Conservation (phyloP, 163 green algal genomes). For the Scenedesmus sp. region DNA sequence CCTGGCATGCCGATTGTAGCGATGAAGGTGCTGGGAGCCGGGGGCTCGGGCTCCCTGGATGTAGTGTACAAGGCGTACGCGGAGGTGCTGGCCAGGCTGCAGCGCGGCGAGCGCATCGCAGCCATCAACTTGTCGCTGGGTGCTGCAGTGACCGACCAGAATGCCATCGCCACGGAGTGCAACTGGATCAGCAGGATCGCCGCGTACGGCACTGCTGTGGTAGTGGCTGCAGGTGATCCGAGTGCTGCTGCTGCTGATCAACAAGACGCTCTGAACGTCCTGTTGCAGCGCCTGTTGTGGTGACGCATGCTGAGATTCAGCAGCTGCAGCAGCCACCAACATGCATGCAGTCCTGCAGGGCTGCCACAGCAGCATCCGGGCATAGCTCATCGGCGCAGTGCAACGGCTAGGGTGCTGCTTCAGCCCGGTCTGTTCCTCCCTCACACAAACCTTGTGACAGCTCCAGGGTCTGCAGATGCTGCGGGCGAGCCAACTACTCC, state of each 20-base stretch:
- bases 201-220: constrained; percentile 1
- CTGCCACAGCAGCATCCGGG: not conserved
- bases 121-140: not conserved
- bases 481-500: too few relatives aligned
- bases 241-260: not conserved
- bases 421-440: too few relatives aligned
- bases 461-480: too few relatives aligned
- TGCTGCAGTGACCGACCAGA: not conserved
- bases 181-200: constrained; percentile 8
- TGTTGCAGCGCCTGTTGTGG: not conserved
- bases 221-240: not conserved
- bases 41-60: not conserved
- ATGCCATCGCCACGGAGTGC: not conserved
- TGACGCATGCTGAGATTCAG: not conserved
- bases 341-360: not conserved
- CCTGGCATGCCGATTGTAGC: not conserved
- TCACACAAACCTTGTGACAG: too few relatives aligned
- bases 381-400: too few relatives aligned
- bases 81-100: not conserved
- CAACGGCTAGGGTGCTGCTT: too few relatives aligned
- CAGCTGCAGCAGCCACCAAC: not conserved
- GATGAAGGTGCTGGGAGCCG: not conserved
- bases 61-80: not conserved
- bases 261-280: not conserved
- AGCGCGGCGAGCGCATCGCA: constrained; percentile 4